Percentiles rank a stretch among this genome's conserved stretches.
phyloP scores from a whole-genome alignment of 352 stramenopile species.

The Chrysophaeum taylorii region DNA sequence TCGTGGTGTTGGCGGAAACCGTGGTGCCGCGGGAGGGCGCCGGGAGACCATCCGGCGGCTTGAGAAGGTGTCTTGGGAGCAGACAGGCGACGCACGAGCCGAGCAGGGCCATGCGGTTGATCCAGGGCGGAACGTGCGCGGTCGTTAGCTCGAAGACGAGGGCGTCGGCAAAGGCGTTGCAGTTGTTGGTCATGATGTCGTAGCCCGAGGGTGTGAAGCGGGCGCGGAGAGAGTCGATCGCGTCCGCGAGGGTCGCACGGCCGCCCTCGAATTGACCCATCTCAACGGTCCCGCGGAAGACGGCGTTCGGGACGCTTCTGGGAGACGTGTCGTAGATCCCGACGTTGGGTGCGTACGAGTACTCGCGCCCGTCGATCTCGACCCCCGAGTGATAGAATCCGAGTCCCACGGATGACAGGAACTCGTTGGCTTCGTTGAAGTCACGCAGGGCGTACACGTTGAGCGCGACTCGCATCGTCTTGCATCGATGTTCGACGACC shows the following conservation, averaged over 20 bases:
- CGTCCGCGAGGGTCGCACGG: conserved; percentile 54
- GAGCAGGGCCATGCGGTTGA: conserved; percentile 84
- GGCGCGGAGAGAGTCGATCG: conserved; percentile 64
- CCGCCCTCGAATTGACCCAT: conserved; percentile 75
- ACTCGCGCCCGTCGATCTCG: conserved; percentile 77
- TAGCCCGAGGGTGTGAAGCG: conserved; percentile 74
- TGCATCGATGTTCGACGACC: conserved; percentile 24
- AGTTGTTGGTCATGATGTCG: conserved; percentile 82
- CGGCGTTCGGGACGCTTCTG: conserved; percentile 47
- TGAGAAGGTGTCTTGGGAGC: conserved; percentile 22
- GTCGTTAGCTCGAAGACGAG: conserved; percentile 57
- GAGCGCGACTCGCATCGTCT: conserved; percentile 59
- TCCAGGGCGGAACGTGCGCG: conserved; percentile 65
- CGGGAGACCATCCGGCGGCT: no score
- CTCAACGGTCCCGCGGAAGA: conserved; percentile 70
- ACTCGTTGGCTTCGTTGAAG: conserved; percentile 75
- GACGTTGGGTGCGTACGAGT: conserved; percentile 73
- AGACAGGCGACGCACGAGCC: conserved; percentile 54
- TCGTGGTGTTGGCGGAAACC: no score
- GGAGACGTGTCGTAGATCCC: conserved; percentile 70
- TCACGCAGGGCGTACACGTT: conserved; percentile 91
- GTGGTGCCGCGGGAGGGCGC: no score
- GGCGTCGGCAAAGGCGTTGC: conserved; percentile 82
- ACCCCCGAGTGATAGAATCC: conserved; percentile 80
- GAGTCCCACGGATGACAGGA: conserved; percentile 55